phyloP scores from a whole-genome alignment of 2,329 filamentous ascomycete species.

The Sclerotinia glacialis region DNA sequence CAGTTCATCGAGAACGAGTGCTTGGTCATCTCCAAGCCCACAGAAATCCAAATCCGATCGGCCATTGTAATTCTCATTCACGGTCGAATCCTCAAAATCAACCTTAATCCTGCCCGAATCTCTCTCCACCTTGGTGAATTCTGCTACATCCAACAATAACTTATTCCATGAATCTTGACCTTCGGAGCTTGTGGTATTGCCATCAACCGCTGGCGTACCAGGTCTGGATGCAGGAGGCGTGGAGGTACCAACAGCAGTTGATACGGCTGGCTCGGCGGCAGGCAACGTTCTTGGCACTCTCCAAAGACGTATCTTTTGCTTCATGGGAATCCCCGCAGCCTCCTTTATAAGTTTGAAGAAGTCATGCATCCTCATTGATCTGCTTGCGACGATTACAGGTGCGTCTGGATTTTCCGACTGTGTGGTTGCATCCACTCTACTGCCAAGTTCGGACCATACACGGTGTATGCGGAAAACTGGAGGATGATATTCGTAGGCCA shows the following conservation, averaged over 20 bases:
- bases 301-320: conserved; percentile 68
- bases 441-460: conserved; percentile 61
- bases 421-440: conserved; percentile 56
- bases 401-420: conserved; percentile 62
- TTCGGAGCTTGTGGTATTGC: conserved; percentile 25
- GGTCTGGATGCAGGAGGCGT: conserved; percentile 41
- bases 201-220: conserved; percentile 30
- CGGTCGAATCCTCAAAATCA: conserved; percentile 66
- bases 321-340: conserved; percentile 62
- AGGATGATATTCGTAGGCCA: conserved; percentile 80
- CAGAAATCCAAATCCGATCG: conserved; percentile 61
- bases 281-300: conserved; percentile 35
- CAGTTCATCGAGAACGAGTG: conserved; percentile 81
- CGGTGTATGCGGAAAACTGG: conserved; percentile 83
- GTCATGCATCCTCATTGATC: conserved; percentile 65
- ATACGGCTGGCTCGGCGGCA: conserved; percentile 37
- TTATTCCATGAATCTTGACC: conserved; percentile 43
- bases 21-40: conserved; percentile 68
- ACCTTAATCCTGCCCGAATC: conserved; percentile 48
- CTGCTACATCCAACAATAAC: conserved; percentile 50
- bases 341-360: conserved; percentile 75
- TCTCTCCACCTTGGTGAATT: conserved; percentile 62
- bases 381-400: conserved; percentile 66
- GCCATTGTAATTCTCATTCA: conserved; percentile 76
- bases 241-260: conserved; percentile 44